Conservation (phyloP, 2,329 filamentous ascomycete genomes). For the Trichoderma sp. region DNA sequence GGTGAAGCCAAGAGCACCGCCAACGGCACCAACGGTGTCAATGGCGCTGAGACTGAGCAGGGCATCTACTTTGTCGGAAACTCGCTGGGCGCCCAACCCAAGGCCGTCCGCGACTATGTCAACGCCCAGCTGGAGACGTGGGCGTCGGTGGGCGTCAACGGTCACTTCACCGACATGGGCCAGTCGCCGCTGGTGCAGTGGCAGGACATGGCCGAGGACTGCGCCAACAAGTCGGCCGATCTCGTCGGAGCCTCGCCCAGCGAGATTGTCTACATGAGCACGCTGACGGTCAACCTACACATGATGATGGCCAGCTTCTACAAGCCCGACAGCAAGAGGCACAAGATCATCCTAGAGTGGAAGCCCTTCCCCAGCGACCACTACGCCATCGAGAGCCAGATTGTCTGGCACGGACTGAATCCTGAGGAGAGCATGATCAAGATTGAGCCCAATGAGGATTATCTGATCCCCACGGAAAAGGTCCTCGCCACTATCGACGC, state of each 20-base stretch:
- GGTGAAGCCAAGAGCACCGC: background rate
- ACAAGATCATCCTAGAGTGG: slow-evolving; percentile 85
- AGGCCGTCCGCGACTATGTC: slow-evolving; percentile 62
- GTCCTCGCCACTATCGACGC: slow-evolving; percentile 72
- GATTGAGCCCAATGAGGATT: slow-evolving; percentile 61
- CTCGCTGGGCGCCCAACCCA: slow-evolving; percentile 81
- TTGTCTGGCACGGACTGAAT: slow-evolving; percentile 66
- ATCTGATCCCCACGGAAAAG: slow-evolving; percentile 66
- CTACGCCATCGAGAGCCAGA: slow-evolving; percentile 82
- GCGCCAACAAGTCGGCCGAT: slow-evolving; percentile 65
- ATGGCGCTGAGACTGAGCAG: slow-evolving; percentile 29
- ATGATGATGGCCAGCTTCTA: slow-evolving; percentile 84
- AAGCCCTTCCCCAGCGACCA: slow-evolving; percentile 87
- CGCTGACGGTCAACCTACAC: slow-evolving; percentile 78
- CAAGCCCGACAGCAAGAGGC: slow-evolving; percentile 58
- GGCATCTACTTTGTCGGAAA: slow-evolving; percentile 84
- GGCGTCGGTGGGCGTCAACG: slow-evolving; percentile 79
- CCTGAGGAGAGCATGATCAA: slow-evolving; percentile 69
- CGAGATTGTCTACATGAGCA: slow-evolving; percentile 88
- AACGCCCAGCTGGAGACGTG: slow-evolving; percentile 76
- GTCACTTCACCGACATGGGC: slow-evolving; percentile 71
- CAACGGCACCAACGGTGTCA: slow-evolving; percentile 29
- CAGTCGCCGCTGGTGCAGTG: slow-evolving; percentile 69
- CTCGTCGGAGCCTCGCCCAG: slow-evolving; percentile 70
- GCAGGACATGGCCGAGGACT: slow-evolving; percentile 75